Evolutionary conservation across 805 yeast genomes (phyloP).

Genomic region (Maudiozyma bulderi): DNA sequence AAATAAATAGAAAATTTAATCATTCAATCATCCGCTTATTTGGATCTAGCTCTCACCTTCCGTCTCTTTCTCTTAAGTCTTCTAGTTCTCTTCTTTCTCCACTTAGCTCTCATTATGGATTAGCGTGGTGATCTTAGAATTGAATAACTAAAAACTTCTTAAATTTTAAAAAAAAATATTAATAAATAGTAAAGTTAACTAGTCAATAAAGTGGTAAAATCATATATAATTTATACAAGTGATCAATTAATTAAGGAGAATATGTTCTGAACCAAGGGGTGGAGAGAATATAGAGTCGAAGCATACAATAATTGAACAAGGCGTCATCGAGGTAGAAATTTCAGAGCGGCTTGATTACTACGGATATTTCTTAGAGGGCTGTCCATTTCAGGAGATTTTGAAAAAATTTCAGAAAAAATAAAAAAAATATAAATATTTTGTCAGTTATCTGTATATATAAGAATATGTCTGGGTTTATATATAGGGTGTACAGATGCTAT

Average conservation of each 20-base stretch:
- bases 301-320: no score
- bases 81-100: conserved; percentile 99
- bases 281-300: neutral
- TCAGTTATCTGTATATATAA: no score
- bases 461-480: no score
- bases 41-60: conserved; percentile 99
- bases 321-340: no score
- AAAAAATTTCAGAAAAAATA: no score
- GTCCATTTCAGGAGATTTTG: no score
- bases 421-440: no score
- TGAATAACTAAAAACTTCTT: neutral
- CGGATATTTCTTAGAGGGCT: no score
- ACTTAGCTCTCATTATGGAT: conserved; percentile 79
- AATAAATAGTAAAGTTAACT: neutral
- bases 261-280: neutral
- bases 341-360: no score
- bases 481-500: neutral
- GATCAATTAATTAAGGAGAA: neutral
- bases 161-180: neutral
- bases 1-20: neutral
- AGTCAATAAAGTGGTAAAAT: neutral
- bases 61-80: conserved; percentile 99
- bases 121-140: conserved; percentile 1
- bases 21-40: conserved; percentile 50
- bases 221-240: neutral